Evolutionary conservation across 2,329 filamentous ascomycete genomes (phyloP).

Genomic region (Orbilia quercus): DNA sequence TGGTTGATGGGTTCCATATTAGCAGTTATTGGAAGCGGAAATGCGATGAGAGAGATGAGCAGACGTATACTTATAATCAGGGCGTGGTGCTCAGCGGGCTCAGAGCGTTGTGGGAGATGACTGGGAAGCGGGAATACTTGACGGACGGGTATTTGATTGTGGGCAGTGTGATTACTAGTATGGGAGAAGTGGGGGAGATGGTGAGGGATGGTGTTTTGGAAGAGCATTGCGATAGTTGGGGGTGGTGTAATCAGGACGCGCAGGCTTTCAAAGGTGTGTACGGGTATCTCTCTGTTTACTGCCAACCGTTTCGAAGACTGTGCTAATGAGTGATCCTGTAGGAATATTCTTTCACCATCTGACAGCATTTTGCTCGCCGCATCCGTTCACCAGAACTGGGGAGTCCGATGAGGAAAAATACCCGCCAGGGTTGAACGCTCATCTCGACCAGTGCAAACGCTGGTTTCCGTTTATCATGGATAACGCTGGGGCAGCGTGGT

Average conservation of each 20-base stretch:
- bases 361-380: conserved; percentile 74
- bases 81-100: conserved; percentile 86
- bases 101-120: conserved; percentile 81
- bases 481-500: conserved; percentile 79
- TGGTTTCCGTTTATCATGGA: conserved; percentile 81
- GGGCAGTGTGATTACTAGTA: conserved; percentile 61
- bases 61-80: conserved; percentile 97
- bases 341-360: conserved; percentile 94
- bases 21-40: conserved; percentile 71
- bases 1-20: conserved; percentile 90
- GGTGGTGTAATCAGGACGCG: conserved; percentile 80
- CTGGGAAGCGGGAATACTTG: conserved; percentile 77
- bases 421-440: conserved; percentile 66
- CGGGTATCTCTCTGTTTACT: not conserved
- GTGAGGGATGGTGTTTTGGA: conserved; percentile 79
- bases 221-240: conserved; percentile 81
- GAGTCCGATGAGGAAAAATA: conserved; percentile 60
- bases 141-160: conserved; percentile 83
- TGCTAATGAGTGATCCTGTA: conserved; percentile 14
- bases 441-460: conserved; percentile 71
- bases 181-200: conserved; percentile 56
- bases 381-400: conserved; percentile 60
- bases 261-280: conserved; percentile 80
- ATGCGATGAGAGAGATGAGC: conserved; percentile 84
- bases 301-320: not conserved